phyloP scores from a whole-genome alignment of 2,329 filamentous ascomycete genomes.

The Calonectria pseudoreteaudii region DNA sequence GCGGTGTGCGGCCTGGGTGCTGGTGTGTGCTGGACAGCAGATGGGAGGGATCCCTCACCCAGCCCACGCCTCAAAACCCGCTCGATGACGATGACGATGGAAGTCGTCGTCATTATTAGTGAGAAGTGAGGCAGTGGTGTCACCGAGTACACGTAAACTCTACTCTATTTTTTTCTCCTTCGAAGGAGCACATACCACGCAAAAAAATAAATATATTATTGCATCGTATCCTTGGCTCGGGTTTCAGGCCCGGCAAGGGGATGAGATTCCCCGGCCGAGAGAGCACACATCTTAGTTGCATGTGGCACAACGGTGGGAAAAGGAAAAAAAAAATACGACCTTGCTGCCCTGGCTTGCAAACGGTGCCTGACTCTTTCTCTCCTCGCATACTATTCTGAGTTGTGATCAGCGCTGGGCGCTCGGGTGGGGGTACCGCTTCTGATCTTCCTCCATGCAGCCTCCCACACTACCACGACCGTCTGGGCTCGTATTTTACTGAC shows the following conservation, averaged over 20 bases:
- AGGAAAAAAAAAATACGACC: slow-evolving; percentile 4
- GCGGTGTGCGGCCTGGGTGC: slow-evolving; percentile 5
- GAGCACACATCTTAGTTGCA: not conserved
- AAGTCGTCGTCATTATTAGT: not conserved
- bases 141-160: not conserved
- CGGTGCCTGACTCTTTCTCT: not conserved
- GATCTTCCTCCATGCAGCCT: slow-evolving; percentile 8
- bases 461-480: not conserved
- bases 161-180: not conserved
- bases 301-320: not conserved
- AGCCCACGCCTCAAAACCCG: slow-evolving; percentile 1
- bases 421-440: not conserved
- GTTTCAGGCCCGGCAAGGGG: not conserved
- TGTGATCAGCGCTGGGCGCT: not conserved
- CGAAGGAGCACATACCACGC: not conserved
- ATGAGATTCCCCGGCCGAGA: not conserved
- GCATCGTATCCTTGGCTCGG: not conserved
- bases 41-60: not conserved
- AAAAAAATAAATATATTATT: not conserved
- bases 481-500: not conserved
- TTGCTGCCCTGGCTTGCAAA: not conserved
- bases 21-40: not conserved
- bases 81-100: slow-evolving; percentile 12
- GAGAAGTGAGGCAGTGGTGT: not conserved
- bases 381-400: not conserved